Percentiles rank a stretch among this genome's conserved stretches.
These are phyloP conservation scores for Penstemon eatonii DNA, from an alignment of 257 asterid genomes.

Conservation along the genomic window DNA sequence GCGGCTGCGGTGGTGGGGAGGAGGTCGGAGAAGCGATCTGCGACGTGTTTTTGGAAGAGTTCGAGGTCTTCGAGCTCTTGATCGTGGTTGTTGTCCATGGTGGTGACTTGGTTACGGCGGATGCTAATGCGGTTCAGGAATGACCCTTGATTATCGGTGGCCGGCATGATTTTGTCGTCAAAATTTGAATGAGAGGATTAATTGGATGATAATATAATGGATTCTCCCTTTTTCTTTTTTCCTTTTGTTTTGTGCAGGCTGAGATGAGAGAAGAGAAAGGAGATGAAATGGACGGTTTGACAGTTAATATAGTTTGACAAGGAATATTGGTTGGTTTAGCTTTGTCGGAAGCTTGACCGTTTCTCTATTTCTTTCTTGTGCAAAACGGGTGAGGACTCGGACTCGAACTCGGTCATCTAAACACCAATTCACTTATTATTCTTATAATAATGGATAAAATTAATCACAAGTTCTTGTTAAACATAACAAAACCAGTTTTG, in stretches of 20 bases:
- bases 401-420: no score
- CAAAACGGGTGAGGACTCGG: no score
- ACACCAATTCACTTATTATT: no score
- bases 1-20: slow-evolving; percentile 26
- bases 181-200: neutral
- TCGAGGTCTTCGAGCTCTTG: slow-evolving; percentile 75
- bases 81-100: slow-evolving; percentile 57
- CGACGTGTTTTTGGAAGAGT: slow-evolving; percentile 63
- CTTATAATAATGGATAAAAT: no score
- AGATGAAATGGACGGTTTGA: slow-evolving; percentile 30
- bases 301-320: slow-evolving; percentile 31
- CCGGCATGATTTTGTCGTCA: slow-evolving; percentile 46
- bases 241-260: neutral
- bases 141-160: slow-evolving; percentile 58
- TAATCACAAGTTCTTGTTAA: no score
- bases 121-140: slow-evolving; percentile 93
- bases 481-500: no score
- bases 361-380: slow-evolving; percentile 12
- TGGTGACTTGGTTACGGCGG: slow-evolving; percentile 71
- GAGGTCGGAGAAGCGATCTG: slow-evolving; percentile 68
- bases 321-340: slow-evolving; percentile 25
- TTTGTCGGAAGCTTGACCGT: slow-evolving; percentile 39
- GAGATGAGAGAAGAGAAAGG: neutral
- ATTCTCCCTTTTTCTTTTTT: no score
- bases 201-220: neutral